These are phyloP conservation scores for Penicillium vulpinum DNA, from an alignment of 2,329 filamentous ascomycete species.

Conservation along the genomic window DNA sequence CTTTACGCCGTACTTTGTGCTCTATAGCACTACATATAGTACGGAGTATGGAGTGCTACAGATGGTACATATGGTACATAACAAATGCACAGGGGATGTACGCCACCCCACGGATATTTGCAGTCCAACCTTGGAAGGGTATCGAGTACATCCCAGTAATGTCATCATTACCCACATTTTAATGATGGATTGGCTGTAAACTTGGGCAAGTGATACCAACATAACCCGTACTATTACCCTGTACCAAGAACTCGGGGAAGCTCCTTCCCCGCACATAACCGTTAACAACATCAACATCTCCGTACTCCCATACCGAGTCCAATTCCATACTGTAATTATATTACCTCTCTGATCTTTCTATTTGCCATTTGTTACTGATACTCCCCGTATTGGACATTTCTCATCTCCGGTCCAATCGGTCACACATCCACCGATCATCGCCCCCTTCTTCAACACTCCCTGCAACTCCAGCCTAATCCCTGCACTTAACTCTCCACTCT, in stretches of 20 bases:
- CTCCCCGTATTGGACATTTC: not conserved
- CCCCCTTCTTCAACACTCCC: slow-evolving; percentile 9
- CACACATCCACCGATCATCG: slow-evolving; percentile 8
- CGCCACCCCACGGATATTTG: not conserved
- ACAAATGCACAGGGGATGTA: too few relatives aligned
- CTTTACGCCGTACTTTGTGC: not conserved
- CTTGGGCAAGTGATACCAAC: not conserved
- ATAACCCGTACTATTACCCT: slow-evolving; percentile 4
- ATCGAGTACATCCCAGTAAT: slow-evolving; percentile 5
- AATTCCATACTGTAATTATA: not conserved
- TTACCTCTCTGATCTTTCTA: not conserved
- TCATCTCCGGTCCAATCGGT: slow-evolving; percentile 2
- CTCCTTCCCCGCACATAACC: slow-evolving; percentile 18
- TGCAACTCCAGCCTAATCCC: not conserved
- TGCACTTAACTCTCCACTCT: slow-evolving; percentile 3
- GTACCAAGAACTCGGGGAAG: slow-evolving; percentile 2
- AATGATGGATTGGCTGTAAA: not conserved
- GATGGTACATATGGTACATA: too few relatives aligned
- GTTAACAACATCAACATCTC: not conserved
- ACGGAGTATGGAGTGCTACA: not conserved
- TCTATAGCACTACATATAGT: not conserved
- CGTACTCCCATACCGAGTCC: too few relatives aligned
- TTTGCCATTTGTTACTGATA: not conserved
- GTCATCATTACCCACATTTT: slow-evolving; percentile 16
- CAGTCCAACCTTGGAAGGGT: not conserved